Conservation (phyloP, 441 rosid genomes). For the Manihot esculenta region DNA sequence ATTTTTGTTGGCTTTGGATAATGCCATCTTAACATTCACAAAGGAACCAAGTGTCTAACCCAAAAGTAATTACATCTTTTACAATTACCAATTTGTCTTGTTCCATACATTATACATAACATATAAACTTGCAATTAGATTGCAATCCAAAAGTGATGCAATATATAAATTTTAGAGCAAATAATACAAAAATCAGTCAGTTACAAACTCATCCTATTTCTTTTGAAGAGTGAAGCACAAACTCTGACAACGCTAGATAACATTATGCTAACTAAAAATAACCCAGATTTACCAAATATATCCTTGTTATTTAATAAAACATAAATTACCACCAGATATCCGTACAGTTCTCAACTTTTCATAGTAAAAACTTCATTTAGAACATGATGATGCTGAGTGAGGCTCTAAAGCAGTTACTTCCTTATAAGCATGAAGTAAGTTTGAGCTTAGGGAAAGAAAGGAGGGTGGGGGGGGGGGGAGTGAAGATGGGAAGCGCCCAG, state of each 20-base stretch:
- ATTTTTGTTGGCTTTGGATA: neutral
- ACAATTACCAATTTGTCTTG: slow-evolving; percentile 3
- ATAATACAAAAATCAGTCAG: neutral
- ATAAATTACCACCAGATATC: neutral
- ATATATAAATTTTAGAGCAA: neutral
- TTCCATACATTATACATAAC: neutral
- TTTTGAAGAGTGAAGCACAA: neutral
- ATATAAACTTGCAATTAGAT: neutral
- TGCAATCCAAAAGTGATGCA: neutral
- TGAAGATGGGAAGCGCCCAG: too few species aligned
- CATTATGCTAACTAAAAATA: neutral
- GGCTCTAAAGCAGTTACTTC: neutral
- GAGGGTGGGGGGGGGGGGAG: too few species aligned
- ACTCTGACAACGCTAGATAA: neutral
- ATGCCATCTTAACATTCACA: neutral
- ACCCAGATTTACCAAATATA: too few species aligned
- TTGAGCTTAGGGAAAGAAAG: neutral
- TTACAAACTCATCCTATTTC: too few species aligned
- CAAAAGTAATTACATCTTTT: neutral
- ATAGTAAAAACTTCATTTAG: neutral
- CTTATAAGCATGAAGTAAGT: neutral
- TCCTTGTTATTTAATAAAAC: neutral
- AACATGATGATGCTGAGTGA: neutral
- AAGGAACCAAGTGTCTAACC: neutral
- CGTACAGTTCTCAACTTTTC: neutral